Conservation (phyloP, 2,329 filamentous ascomycete genomes). For the Xylaria multiplex region DNA sequence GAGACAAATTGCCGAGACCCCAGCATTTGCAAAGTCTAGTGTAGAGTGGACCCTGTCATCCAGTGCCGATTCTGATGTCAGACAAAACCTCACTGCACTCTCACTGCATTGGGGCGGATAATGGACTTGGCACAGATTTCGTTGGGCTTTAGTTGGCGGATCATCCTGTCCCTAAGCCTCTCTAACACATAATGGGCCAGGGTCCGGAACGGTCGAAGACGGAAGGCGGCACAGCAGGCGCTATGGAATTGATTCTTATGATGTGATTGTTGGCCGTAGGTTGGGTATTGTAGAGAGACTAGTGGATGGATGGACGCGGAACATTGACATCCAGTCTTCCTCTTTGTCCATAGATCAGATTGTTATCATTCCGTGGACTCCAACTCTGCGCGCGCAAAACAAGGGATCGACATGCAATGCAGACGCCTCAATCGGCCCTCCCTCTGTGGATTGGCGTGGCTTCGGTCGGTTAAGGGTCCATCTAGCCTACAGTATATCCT, state of each 20-base stretch:
- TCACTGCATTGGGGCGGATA: slow-evolving; percentile 22
- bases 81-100: slow-evolving; percentile 30
- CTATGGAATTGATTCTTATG: slow-evolving; percentile 9
- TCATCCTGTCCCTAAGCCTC: slow-evolving; percentile 18
- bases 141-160: slow-evolving; percentile 27
- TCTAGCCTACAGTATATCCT: slow-evolving; percentile 2
- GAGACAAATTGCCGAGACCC: slow-evolving; percentile 31
- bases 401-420: slow-evolving; percentile 26
- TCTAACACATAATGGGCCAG: slow-evolving; percentile 16
- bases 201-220: slow-evolving; percentile 11
- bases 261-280: slow-evolving; percentile 17
- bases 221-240: slow-evolving; percentile 25
- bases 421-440: slow-evolving; percentile 22
- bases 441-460: slow-evolving; percentile 16
- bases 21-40: slow-evolving; percentile 19
- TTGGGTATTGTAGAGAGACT: background rate
- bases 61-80: slow-evolving; percentile 35
- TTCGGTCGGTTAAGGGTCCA: slow-evolving; percentile 29
- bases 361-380: slow-evolving; percentile 2
- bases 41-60: slow-evolving; percentile 23
- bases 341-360: background rate
- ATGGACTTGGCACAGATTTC: slow-evolving; percentile 30
- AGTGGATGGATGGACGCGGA: slow-evolving; percentile 11
- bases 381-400: slow-evolving; percentile 4
- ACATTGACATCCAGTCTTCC: slow-evolving; percentile 10